Conservation (phyloP, 2,329 filamentous ascomycete genomes). For the Alternaria consortialis region DNA sequence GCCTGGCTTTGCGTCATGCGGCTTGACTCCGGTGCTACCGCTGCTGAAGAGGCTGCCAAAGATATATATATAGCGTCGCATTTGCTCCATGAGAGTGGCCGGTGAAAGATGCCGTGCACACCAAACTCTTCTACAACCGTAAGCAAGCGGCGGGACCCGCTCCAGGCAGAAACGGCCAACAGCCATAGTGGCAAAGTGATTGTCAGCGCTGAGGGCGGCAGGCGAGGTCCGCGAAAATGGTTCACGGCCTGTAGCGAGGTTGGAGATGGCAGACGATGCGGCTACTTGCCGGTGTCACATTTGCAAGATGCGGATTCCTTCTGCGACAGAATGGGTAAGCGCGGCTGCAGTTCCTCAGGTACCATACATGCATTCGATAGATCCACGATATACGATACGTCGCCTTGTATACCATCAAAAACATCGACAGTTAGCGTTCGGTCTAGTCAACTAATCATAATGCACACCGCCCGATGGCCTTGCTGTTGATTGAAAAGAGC, state of each 20-base stretch:
- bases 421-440: neutral
- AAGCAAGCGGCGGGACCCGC: slow-evolving; percentile 2
- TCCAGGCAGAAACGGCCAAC: slow-evolving; percentile 13
- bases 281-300: slow-evolving; percentile 1
- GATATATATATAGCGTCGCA: neutral
- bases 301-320: neutral
- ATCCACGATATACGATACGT: slow-evolving; percentile 2
- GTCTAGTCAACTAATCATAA: neutral
- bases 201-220: slow-evolving; percentile 7
- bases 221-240: neutral
- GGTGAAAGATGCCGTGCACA: slow-evolving; percentile 1
- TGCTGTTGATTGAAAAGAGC: neutral
- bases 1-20: neutral
- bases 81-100: slow-evolving; percentile 9
- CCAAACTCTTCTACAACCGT: neutral
- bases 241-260: slow-evolving; percentile 4
- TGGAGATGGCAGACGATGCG: neutral
- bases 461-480: neutral
- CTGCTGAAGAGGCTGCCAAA: neutral
- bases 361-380: slow-evolving; percentile 1
- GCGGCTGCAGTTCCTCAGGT: neutral
- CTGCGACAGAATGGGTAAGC: slow-evolving; percentile 9
- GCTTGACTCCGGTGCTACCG: neutral
- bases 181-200: neutral
- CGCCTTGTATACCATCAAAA: neutral